Evolutionary conservation across 768 basidiomycete species (phyloP).

Genomic region (Boletellus emodensis): DNA sequence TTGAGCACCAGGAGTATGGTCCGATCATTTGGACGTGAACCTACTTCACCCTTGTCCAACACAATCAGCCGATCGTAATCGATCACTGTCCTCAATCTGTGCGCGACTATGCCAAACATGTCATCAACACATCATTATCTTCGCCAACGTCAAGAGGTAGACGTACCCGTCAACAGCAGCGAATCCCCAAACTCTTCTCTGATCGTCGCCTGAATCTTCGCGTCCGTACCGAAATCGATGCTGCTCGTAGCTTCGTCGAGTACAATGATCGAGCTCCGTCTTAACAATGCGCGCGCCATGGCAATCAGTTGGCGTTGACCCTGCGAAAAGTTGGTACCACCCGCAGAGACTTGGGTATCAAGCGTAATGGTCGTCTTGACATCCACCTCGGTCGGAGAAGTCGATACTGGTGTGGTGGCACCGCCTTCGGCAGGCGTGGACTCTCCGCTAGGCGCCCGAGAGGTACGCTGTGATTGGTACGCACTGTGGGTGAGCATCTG

Average conservation of each 20-base stretch:
- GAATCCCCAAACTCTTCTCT: slow-evolving; percentile 78
- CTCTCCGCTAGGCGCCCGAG: slow-evolving; percentile 44
- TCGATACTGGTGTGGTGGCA: slow-evolving; percentile 39
- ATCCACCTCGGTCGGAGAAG: slow-evolving; percentile 51
- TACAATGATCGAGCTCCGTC: slow-evolving; percentile 69
- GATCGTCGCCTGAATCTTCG: slow-evolving; percentile 87
- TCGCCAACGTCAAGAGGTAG: no score
- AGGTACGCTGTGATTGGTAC: slow-evolving; percentile 46
- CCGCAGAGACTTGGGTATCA: slow-evolving; percentile 77
- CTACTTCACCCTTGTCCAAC: slow-evolving; percentile 47
- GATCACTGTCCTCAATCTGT: slow-evolving; percentile 72
- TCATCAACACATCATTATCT: not conserved
- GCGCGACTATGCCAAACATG: slow-evolving; percentile 45
- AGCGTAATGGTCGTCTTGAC: slow-evolving; percentile 56
- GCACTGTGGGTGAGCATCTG: slow-evolving; percentile 62
- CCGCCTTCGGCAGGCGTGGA: slow-evolving; percentile 42
- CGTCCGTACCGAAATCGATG: slow-evolving; percentile 84
- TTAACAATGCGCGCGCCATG: slow-evolving; percentile 76
- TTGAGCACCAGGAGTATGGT: not conserved
- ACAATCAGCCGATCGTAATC: slow-evolving; percentile 80
- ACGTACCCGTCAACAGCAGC: slow-evolving; percentile 66
- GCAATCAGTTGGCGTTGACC: slow-evolving; percentile 88
- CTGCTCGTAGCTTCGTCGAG: slow-evolving; percentile 84
- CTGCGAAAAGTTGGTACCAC: slow-evolving; percentile 88
- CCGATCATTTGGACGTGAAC: not conserved